These are phyloP conservation scores for Candida boleticola DNA, from an alignment of 805 yeast genomes.

Conservation along the genomic window DNA sequence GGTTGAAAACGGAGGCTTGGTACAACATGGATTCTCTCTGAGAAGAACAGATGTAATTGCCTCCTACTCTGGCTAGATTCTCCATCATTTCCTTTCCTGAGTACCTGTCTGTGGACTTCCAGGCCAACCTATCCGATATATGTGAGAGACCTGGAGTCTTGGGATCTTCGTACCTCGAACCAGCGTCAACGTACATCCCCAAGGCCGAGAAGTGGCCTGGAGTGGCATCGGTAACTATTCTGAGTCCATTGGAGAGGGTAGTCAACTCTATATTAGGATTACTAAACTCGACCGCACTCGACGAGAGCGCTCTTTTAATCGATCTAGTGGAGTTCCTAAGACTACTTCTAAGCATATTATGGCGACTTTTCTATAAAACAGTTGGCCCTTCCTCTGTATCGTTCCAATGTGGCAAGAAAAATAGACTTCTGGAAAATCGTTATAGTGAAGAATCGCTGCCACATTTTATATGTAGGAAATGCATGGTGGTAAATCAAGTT, in stretches of 20 bases:
- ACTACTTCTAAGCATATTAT: constrained; percentile 2
- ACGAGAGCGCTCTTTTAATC: neutral
- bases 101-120: constrained; percentile 61
- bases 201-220: constrained; percentile 91
- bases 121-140: constrained; percentile 81
- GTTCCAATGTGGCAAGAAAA: no score
- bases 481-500: no score
- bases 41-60: constrained; percentile 90
- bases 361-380: neutral
- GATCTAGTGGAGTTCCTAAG: neutral
- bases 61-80: constrained; percentile 77
- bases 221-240: constrained; percentile 78
- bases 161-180: constrained; percentile 75
- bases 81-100: constrained; percentile 71
- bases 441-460: no score
- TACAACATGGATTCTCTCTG: constrained; percentile 90
- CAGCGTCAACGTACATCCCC: constrained; percentile 88
- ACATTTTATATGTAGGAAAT: no score
- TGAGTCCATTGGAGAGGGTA: constrained; percentile 69
- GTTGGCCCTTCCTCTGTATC: no score
- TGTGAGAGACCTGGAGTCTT: constrained; percentile 73
- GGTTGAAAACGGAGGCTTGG: constrained; percentile 91
- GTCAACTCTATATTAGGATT: constrained; percentile 25
- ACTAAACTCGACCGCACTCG: constrained; percentile 4
- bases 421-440: no score